Evolutionary conservation across 1,284 basidiomycete genomes (phyloP), one percentile per base, ranked within the genome.

Genomic region (Volvariella volvacea): DNA sequence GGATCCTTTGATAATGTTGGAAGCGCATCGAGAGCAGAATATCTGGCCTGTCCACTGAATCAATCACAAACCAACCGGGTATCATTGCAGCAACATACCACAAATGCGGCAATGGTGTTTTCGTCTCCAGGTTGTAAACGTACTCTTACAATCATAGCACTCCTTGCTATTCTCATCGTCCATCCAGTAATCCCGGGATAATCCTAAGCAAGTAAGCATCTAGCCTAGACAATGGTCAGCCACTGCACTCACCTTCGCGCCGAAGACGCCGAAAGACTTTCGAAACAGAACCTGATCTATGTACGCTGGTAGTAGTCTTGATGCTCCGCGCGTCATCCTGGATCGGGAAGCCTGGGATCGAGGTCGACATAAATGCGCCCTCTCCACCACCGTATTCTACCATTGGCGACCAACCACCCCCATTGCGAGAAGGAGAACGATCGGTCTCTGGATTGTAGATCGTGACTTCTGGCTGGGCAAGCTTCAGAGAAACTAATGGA

Each of bases 101-200:
- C 92, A 93, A 61, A 92, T 92, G 16, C 90, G 79, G 67, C 93
- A 96, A 60, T 97, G 93, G 59, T 97, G 93, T 59, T 95, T 96
- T 48, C 93, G 70, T 43, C 92, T 73, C 88, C 92, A 95, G 2
- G 92, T 80, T 1, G 90, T 91, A 62, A 97, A 97, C 12, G 88
- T 72, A 50, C 88, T 89, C 62, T 83, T 91, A 68, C 92, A 96
- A 61, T 94, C 90, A 59, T 91, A 94, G 59, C 92, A 96, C 57
- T 97, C 95, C 59, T 89, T 96, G 56, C 89, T 92, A 46, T 89
- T 88, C 57, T 94, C 91, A 59, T 99, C 96, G 49, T 93, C 90
- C 90, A 96, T 95, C 93, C 93, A 97, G 59, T 95, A 96, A 57
- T 94, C 89, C 50, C 78, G 75, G 10, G 86, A 89, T 28, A 92